phyloP scores from a whole-genome alignment of 2,329 filamentous ascomycete genomes.

The Aspergillus awamori region DNA sequence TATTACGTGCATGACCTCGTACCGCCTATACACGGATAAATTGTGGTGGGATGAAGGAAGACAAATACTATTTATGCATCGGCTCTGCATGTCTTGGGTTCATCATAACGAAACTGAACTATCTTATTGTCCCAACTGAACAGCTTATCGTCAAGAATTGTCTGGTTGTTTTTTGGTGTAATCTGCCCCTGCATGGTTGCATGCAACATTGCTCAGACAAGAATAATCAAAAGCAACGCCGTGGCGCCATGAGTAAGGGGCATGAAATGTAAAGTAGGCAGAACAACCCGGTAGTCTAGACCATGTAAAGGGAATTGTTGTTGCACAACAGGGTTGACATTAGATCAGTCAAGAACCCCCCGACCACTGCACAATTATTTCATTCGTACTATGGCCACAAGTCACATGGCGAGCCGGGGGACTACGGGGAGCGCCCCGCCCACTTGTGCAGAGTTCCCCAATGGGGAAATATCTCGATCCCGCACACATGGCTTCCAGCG shows the following conservation, averaged over 20 bases:
- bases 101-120: not conserved
- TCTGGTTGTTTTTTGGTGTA: not conserved
- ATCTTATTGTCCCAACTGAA: no score
- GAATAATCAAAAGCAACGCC: not conserved
- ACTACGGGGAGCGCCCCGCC: conserved; percentile 11
- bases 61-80: not conserved
- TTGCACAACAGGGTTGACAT: not conserved
- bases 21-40: not conserved
- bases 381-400: not conserved
- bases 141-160: not conserved
- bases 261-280: not conserved
- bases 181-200: not conserved
- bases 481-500: conserved; percentile 18
- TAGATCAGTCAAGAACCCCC: not conserved
- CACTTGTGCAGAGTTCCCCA: conserved; percentile 21
- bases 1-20: not conserved
- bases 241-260: not conserved
- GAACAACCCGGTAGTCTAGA: not conserved
- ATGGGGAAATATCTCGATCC: conserved; percentile 26
- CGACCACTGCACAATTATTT: no score
- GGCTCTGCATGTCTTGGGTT: not conserved
- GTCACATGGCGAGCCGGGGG: not conserved
- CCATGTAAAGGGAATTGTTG: not conserved
- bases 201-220: not conserved
- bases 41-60: not conserved